Conservation (phyloP, 1,139 yeast species). For the Zhuliangozyma blackwelliae region DNA sequence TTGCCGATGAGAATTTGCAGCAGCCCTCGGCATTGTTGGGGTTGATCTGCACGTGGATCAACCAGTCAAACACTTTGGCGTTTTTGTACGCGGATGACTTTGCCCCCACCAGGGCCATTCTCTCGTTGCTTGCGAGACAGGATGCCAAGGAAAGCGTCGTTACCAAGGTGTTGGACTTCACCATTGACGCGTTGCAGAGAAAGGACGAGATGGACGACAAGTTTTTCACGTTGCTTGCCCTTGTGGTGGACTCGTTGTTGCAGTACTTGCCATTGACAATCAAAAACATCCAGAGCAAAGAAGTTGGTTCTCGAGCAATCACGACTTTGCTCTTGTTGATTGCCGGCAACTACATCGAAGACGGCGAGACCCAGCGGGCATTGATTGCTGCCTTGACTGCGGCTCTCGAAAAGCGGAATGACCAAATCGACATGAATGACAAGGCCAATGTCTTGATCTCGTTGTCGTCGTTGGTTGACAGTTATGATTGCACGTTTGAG, state of each 20-base stretch:
- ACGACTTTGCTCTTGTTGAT: slow-evolving; percentile 52
- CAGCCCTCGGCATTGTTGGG: slow-evolving; percentile 76
- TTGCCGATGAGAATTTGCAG: slow-evolving; percentile 75
- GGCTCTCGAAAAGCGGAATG: slow-evolving; percentile 59
- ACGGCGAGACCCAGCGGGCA: slow-evolving; percentile 49
- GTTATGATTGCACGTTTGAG: slow-evolving; percentile 49
- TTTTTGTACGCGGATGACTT: slow-evolving; percentile 56
- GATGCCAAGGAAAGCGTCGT: slow-evolving; percentile 69
- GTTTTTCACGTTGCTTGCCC: slow-evolving; percentile 45
- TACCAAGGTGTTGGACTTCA: slow-evolving; percentile 52
- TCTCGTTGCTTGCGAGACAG: slow-evolving; percentile 49
- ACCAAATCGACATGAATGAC: slow-evolving; percentile 50
- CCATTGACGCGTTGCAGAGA: slow-evolving; percentile 37
- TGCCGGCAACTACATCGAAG: slow-evolving; percentile 57
- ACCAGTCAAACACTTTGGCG: slow-evolving; percentile 41
- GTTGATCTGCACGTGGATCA: slow-evolving; percentile 64
- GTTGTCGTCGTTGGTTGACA: slow-evolving; percentile 49
- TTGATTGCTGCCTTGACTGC: slow-evolving; percentile 56
- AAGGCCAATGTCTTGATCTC: slow-evolving; percentile 59
- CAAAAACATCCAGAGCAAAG: slow-evolving; percentile 37
- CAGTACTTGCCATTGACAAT: slow-evolving; percentile 49
- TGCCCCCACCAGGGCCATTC: slow-evolving; percentile 52
- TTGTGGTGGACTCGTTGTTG: slow-evolving; percentile 55
- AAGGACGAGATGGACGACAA: slow-evolving; percentile 38
- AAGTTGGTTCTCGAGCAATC: slow-evolving; percentile 51